phyloP scores from a whole-genome alignment of 768 basidiomycete species.

The Phylloporus sp. region DNA sequence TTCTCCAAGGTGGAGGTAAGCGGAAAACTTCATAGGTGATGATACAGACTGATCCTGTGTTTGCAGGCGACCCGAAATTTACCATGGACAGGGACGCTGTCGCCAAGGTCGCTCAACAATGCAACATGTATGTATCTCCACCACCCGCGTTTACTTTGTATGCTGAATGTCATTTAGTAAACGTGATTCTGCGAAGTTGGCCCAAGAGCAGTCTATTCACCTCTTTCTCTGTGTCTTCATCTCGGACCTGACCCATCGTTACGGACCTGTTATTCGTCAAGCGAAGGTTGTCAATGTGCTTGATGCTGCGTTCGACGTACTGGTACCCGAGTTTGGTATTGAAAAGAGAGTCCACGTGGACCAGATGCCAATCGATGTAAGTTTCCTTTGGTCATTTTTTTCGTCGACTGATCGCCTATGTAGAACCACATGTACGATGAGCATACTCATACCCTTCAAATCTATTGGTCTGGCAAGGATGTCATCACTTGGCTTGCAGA shows the following conservation, averaged over 20 bases:
- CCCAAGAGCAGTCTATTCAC: slow-evolving; percentile 95
- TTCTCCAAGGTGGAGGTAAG: slow-evolving; percentile 68
- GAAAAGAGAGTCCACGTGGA: slow-evolving; percentile 99
- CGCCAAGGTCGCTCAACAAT: slow-evolving; percentile 96
- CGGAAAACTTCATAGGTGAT: slow-evolving; percentile 2
- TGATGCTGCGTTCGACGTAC: slow-evolving; percentile 97
- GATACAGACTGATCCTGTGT: slow-evolving; percentile 4
- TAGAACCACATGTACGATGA: slow-evolving; percentile 97
- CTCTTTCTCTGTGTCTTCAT: slow-evolving; percentile 93
- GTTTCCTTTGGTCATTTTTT: slow-evolving; percentile 22
- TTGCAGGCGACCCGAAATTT: slow-evolving; percentile 76
- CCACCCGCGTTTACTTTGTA: not conserved
- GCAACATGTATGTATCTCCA: slow-evolving; percentile 73
- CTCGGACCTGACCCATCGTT: slow-evolving; percentile 88
- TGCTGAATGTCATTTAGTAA: slow-evolving; percentile 50
- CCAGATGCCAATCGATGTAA: slow-evolving; percentile 96
- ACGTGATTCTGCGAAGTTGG: slow-evolving; percentile 85
- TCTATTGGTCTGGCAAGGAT: slow-evolving; percentile 94
- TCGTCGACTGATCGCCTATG: slow-evolving; percentile 14
- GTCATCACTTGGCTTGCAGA: slow-evolving; percentile 95
- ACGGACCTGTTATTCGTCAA: slow-evolving; percentile 92
- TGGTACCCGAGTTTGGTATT: slow-evolving; percentile 95
- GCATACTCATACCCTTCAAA: slow-evolving; percentile 85
- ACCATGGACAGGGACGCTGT: slow-evolving; percentile 97
- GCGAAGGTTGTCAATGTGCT: slow-evolving; percentile 94